Evolutionary conservation across 2,329 filamentous ascomycete species (phyloP).

Genomic region (Fusarium kyushuense): DNA sequence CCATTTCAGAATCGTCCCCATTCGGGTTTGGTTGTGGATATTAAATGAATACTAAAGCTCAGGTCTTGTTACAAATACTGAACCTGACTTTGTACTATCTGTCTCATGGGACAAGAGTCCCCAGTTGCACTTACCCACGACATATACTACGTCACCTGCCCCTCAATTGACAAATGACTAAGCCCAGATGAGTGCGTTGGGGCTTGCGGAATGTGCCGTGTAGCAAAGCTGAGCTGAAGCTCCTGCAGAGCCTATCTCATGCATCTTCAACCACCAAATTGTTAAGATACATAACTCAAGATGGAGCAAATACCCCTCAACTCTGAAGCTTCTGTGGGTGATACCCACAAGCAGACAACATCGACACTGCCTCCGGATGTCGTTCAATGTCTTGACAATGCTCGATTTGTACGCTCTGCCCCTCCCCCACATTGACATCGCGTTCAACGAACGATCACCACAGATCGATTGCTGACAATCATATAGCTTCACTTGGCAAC

Average conservation of each 20-base stretch:
- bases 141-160: slow-evolving; percentile 46
- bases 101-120: background rate
- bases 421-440: slow-evolving; percentile 34
- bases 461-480: slow-evolving; percentile 16
- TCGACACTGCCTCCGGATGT: slow-evolving; percentile 84
- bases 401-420: slow-evolving; percentile 79
- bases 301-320: slow-evolving; percentile 78
- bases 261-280: slow-evolving; percentile 31
- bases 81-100: background rate
- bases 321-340: slow-evolving; percentile 79
- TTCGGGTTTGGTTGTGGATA: no score
- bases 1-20: background rate
- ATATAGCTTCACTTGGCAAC: slow-evolving; percentile 92
- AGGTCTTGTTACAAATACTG: background rate
- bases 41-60: background rate
- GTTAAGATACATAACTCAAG: slow-evolving; percentile 11
- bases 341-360: slow-evolving; percentile 77
- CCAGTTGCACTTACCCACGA: background rate
- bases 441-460: slow-evolving; percentile 12
- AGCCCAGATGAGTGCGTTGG: slow-evolving; percentile 14
- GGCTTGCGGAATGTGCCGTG: slow-evolving; percentile 37
- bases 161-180: slow-evolving; percentile 23
- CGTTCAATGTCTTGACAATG: slow-evolving; percentile 90
- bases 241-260: slow-evolving; percentile 25
- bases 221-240: slow-evolving; percentile 16